Evolutionary conservation across 2,329 filamentous ascomycete species (phyloP).

Genomic region (Trichoderma brevicompactum): DNA sequence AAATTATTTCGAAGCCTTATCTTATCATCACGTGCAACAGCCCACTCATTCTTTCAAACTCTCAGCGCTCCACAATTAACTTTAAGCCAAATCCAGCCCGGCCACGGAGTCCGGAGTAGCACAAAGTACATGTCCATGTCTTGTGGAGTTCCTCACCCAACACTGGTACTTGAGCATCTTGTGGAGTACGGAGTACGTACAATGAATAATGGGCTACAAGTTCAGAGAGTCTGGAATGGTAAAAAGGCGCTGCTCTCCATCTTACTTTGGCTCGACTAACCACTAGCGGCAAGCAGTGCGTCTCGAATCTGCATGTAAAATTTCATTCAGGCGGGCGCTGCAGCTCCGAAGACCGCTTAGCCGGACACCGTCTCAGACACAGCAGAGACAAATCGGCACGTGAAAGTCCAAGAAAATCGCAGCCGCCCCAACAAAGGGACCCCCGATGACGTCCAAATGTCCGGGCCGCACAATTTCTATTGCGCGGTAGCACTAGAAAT

Average conservation of each 20-base stretch:
- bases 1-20: conserved; percentile 32
- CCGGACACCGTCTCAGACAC: not conserved
- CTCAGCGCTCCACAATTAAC: not conserved
- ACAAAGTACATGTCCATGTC: too few species aligned
- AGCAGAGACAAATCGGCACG: conserved; percentile 17
- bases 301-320: not conserved
- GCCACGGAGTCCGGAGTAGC: too few species aligned
- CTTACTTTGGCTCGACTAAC: not conserved
- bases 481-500: conserved; percentile 3
- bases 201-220: too few species aligned
- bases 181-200: too few species aligned
- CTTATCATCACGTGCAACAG: conserved; percentile 42
- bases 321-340: not conserved
- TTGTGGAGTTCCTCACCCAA: too few species aligned
- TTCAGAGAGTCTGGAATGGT: too few species aligned
- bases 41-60: not conserved
- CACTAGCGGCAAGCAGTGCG: not conserved
- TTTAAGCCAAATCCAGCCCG: not conserved
- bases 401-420: conserved; percentile 22
- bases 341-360: not conserved
- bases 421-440: conserved; percentile 23
- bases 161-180: too few species aligned
- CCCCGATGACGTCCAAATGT: conserved; percentile 21
- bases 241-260: too few species aligned
- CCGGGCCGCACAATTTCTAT: conserved; percentile 9